Conservation (phyloP, 208 protist genomes). For the Leishmania tarentolae region DNA sequence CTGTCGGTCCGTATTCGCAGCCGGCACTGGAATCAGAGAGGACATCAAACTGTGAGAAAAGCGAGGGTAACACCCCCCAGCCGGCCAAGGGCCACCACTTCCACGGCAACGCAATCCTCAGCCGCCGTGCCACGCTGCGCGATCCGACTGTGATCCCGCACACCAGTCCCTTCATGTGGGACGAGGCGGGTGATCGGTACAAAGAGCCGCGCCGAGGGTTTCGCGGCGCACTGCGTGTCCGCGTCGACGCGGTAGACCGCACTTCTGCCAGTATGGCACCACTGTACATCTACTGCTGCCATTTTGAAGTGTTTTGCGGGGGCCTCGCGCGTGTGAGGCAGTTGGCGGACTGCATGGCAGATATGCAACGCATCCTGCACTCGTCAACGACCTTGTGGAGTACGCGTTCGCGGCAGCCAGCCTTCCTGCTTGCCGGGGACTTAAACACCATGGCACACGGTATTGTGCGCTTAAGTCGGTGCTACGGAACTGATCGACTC, state of each 20-base stretch:
- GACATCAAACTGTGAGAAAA: neutral
- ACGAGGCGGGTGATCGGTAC: conserved; percentile 34
- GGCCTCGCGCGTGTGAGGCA: conserved; percentile 65
- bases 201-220: conserved; percentile 63
- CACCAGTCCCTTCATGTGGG: conserved; percentile 57
- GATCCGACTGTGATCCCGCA: conserved; percentile 51
- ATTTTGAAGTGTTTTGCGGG: conserved; percentile 85
- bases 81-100: conserved; percentile 42
- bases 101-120: conserved; percentile 83
- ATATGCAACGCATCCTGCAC: conserved; percentile 41
- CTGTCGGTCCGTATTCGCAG: conserved; percentile 53
- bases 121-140: conserved; percentile 33
- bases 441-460: conserved; percentile 84
- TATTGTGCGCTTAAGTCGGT: conserved; percentile 56
- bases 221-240: conserved; percentile 56
- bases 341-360: conserved; percentile 58
- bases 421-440: conserved; percentile 78
- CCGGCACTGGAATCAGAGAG: conserved; percentile 10
- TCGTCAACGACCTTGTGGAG: conserved; percentile 11
- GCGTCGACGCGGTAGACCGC: conserved; percentile 39
- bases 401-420: conserved; percentile 13
- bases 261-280: conserved; percentile 35
- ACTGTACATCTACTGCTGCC: conserved; percentile 79
- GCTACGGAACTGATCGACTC: conserved; percentile 57
- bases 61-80: neutral